phyloP scores from a whole-genome alignment of 176 grass and related monocot genomes.

The Cymbopogon citratus region DNA sequence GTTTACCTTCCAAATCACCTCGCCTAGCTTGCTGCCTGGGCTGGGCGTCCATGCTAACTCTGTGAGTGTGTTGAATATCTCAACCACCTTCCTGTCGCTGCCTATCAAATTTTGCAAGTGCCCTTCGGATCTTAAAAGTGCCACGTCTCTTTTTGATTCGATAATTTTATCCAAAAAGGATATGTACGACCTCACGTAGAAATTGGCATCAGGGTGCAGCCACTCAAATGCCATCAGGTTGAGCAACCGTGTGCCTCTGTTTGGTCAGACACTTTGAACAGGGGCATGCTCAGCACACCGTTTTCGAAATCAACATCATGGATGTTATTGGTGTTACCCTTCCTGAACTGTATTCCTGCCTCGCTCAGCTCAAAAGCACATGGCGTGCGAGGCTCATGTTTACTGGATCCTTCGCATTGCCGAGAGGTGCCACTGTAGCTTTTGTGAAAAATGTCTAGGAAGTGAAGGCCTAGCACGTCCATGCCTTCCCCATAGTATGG shows the following conservation, averaged over 20 bases:
- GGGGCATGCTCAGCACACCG: constrained; percentile 41
- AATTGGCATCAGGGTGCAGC: constrained; percentile 29
- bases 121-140: constrained; percentile 28
- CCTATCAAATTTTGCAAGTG: neutral
- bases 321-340: constrained; percentile 6
- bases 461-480: neutral
- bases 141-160: constrained; percentile 38
- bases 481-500: neutral
- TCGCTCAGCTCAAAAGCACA: constrained; percentile 40
- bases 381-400: neutral
- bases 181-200: constrained; percentile 27
- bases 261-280: constrained; percentile 23
- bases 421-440: neutral
- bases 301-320: neutral
- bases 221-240: constrained; percentile 68
- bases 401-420: accelerated
- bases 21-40: neutral
- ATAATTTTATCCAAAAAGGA: constrained; percentile 57
- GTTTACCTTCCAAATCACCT: neutral
- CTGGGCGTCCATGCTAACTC: neutral
- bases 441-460: neutral
- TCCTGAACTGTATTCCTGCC: constrained; percentile 46
- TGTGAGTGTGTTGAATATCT: constrained; percentile 12
- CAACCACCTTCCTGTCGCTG: constrained; percentile 18
- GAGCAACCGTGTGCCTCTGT: constrained; percentile 41